Conservation (phyloP, 208 protist genomes). For the Leishmania gerbilli region DNA sequence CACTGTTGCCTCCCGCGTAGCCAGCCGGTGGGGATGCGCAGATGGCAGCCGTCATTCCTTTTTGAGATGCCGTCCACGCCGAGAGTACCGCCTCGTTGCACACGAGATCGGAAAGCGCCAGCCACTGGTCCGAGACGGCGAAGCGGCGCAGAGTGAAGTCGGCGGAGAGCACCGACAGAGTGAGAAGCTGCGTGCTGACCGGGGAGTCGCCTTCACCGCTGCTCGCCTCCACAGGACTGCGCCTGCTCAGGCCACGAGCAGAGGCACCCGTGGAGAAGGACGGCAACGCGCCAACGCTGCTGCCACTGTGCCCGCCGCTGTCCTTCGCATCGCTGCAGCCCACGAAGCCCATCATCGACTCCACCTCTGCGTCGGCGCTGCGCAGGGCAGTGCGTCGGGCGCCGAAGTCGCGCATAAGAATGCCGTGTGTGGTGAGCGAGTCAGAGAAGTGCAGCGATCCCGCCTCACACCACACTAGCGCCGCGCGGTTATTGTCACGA, state of each 20-base stretch:
- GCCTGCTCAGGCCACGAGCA: not conserved
- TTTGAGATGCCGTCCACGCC: constrained; percentile 41
- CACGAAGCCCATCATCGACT: constrained; percentile 19
- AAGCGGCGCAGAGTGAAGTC: constrained; percentile 86
- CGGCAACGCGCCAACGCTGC: not conserved
- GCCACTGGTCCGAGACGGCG: constrained; percentile 86
- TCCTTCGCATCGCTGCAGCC: not conserved
- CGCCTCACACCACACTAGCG: constrained; percentile 61
- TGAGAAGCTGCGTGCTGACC: constrained; percentile 23
- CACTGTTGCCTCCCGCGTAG: not conserved
- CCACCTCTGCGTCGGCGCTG: constrained; percentile 19
- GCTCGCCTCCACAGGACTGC: not conserved
- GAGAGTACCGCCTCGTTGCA: constrained; percentile 69
- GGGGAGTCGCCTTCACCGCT: not conserved
- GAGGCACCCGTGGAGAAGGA: not conserved
- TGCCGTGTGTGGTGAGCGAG: constrained; percentile 52
- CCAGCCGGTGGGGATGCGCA: not conserved
- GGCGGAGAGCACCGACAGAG: constrained; percentile 55
- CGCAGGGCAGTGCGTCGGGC: constrained; percentile 29
- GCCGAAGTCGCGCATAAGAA: constrained; percentile 57
- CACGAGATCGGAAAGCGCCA: constrained; percentile 75
- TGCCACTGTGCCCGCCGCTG: not conserved
- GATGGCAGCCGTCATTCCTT: constrained; percentile 3
- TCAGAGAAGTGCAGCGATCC: constrained; percentile 55
- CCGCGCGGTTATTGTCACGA: constrained; percentile 40